Base-by-base conservation (phyloP, 192 early-diverging fungal genomes). In the Oehlia diaphana region DNA sequence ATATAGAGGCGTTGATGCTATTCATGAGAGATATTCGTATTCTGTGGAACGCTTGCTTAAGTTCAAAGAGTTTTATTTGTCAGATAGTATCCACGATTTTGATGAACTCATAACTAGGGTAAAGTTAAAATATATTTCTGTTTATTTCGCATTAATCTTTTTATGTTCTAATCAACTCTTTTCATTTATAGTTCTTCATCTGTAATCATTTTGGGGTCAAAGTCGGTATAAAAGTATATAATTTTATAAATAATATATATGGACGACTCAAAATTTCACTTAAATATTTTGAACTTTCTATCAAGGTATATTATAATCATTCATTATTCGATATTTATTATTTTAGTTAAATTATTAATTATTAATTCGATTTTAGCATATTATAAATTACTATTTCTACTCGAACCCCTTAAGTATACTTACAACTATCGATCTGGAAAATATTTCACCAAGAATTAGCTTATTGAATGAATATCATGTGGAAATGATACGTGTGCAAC, bases 341-440 rank as follows among this genome's bases (percentile, higher is more conserved):
- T 63, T 63, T 71, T 0, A 47, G n/a, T 23, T 66, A 50, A 33
- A 19, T 7, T 33, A 39, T 58, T 44, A 9, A 44, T 9, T 44
- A 31, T 31, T 31, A 31, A 31, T 31, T 31, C 42, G 13, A 3
- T 62, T 47, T 35, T 84, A 97, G 90, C 97, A 94, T 82, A 90
- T 93, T 0, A 80, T 92, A 19, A 95, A 96, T 95, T 92, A 94
- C 78, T 91, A 95, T 80, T 98, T 89, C 78, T 97, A 93, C 77
- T 87, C 91, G 0, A 95, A 95, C 80, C 94, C 96, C 3, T 89
- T 97, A 66, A 94, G 92, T 79, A 84, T 95, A 10, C 84, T 95
- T 13, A 75, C 80, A 19, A 82, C 81, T 70, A 84, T 66, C 49
- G 78, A 44, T 72, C 77, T 14, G 66, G 80, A 19, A 61, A 28